Evolutionary conservation across 192 early-diverging fungal species (phyloP).

Genomic region (Coemansia umbellata): DNA sequence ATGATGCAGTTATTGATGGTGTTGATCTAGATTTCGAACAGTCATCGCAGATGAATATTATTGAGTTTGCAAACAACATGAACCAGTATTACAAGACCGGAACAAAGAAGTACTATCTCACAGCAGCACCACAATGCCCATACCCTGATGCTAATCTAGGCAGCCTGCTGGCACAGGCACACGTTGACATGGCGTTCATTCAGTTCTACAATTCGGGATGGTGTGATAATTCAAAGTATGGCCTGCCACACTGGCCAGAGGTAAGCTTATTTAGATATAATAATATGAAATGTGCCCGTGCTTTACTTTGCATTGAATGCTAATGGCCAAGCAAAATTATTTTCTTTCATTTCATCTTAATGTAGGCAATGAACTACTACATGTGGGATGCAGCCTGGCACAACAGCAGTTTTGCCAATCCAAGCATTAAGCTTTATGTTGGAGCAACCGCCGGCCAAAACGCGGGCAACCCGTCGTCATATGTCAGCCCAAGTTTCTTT

Average conservation of each 20-base stretch:
- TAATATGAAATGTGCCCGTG: no score
- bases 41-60: conserved; percentile 52
- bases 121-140: conserved; percentile 72
- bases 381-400: conserved; percentile 59
- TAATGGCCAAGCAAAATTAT: no score
- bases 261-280: conserved; percentile 18
- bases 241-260: conserved; percentile 44
- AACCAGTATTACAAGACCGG: conserved; percentile 51
- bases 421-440: conserved; percentile 55
- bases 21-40: conserved; percentile 72
- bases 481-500: conserved; percentile 46
- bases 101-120: conserved; percentile 55
- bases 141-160: conserved; percentile 68
- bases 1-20: conserved; percentile 69
- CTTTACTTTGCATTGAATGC: no score
- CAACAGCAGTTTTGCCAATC: conserved; percentile 53
- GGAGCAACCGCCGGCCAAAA: conserved; percentile 54
- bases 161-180: conserved; percentile 51
- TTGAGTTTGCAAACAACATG: conserved; percentile 58
- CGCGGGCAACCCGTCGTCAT: conserved; percentile 51
- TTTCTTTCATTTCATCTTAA: background rate
- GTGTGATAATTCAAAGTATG: conserved; percentile 52
- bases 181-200: conserved; percentile 66
- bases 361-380: conserved; percentile 50
- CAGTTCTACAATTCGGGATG: conserved; percentile 80